Percentiles rank a stretch among this genome's conserved stretches.
Evolutionary conservation across 352 stramenopile genomes (phyloP).

Genomic region (Pythium guiyangense): DNA sequence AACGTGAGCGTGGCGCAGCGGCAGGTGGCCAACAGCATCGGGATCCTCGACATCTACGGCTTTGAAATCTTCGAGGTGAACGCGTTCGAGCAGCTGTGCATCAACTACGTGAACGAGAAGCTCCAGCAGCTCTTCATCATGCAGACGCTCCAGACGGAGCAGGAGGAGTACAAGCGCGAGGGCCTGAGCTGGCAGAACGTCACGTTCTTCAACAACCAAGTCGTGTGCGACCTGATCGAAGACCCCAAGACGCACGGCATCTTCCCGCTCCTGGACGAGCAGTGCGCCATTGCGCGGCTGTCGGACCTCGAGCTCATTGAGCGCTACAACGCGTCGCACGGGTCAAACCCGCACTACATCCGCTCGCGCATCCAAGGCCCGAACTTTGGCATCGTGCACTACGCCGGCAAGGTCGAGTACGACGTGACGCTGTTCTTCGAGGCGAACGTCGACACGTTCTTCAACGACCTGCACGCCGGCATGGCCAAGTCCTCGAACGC

Average conservation of each 20-base stretch:
- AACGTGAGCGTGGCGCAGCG: conserved; percentile 64
- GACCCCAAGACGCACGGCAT: conserved; percentile 77
- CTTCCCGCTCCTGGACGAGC: conserved; percentile 77
- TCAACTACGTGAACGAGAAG: conserved; percentile 91
- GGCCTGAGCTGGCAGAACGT: conserved; percentile 73
- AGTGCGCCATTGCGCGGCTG: conserved; percentile 66
- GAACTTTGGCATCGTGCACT: conserved; percentile 81
- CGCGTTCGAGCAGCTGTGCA: conserved; percentile 88
- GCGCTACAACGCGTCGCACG: conserved; percentile 68
- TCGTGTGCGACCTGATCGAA: conserved; percentile 87
- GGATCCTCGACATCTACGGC: conserved; percentile 89
- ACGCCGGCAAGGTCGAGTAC: conserved; percentile 85
- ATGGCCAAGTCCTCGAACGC: conserved; percentile 69
- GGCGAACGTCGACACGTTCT: conserved; percentile 83
- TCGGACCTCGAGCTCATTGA: conserved; percentile 77
- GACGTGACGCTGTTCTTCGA: conserved; percentile 84
- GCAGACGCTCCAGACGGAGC: conserved; percentile 73
- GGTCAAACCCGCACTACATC: conserved; percentile 70
- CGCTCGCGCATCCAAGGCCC: conserved; percentile 61
- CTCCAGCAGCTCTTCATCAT: conserved; percentile 87
- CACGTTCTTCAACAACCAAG: conserved; percentile 86
- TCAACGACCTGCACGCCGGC: conserved; percentile 70
- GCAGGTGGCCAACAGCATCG: conserved; percentile 74
- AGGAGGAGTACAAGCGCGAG: conserved; percentile 76
- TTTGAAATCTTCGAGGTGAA: conserved; percentile 91